Conservation (phyloP, 345 rosid genomes). For the Syzygium aromaticum region DNA sequence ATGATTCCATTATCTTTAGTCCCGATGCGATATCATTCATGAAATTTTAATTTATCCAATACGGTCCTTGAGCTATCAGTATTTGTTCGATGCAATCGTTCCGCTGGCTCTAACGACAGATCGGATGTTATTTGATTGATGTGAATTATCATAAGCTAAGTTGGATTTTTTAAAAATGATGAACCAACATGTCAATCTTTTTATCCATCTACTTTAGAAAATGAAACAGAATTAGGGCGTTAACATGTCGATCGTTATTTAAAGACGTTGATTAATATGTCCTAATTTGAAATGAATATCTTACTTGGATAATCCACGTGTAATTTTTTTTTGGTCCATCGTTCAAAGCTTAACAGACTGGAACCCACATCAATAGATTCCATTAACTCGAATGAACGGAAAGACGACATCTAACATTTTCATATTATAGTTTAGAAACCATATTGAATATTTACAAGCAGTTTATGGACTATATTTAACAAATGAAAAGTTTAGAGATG, state of each 20-base stretch:
- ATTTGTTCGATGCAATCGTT: neutral
- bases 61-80: rapidly evolving
- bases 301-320: neutral
- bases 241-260: neutral
- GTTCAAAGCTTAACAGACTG: neutral
- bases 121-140: neutral
- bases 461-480: rapidly evolving
- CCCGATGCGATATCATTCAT: rapidly evolving
- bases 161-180: neutral
- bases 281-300: rapidly evolving
- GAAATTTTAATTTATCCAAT: rapidly evolving
- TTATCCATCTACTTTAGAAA: neutral
- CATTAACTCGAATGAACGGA: neutral
- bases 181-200: neutral
- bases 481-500: neutral
- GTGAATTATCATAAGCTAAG: neutral
- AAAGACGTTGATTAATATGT: neutral
- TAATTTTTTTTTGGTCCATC: neutral
- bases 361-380: neutral
- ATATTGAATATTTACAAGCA: neutral
- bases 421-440: neutral
- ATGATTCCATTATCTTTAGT: neutral
- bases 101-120: neutral
- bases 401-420: neutral
- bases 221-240: neutral